phyloP scores from a whole-genome alignment of 1,139 yeast genomes.

The Blastobotrys illinoisensis region DNA sequence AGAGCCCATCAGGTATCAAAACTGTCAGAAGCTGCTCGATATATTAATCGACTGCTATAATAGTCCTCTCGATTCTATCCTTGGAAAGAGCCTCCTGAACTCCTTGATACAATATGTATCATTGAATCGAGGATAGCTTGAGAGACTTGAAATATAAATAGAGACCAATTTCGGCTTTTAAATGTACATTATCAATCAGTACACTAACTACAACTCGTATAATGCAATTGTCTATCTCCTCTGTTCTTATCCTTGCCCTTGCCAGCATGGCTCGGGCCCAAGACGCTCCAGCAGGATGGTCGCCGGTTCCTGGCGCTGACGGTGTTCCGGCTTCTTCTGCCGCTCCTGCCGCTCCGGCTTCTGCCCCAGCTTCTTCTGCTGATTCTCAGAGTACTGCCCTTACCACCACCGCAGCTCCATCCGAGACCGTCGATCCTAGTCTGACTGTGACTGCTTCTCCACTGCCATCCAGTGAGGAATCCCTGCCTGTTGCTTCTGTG shows the following conservation, averaged over 20 bases:
- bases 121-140: background rate
- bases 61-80: background rate
- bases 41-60: background rate
- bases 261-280: slow-evolving; percentile 4
- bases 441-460: background rate
- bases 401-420: background rate
- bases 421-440: background rate
- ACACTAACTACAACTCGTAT: background rate
- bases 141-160: background rate
- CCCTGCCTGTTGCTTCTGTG: no score
- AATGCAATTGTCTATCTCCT: background rate
- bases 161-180: background rate
- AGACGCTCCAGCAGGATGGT: background rate
- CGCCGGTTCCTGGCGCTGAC: slow-evolving; percentile 2
- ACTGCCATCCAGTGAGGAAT: background rate
- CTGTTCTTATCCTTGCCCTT: slow-evolving; percentile 7
- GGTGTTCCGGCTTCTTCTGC: slow-evolving; percentile 1
- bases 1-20: background rate
- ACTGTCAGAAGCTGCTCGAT: background rate
- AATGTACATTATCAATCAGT: background rate
- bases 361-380: slow-evolving; percentile 1
- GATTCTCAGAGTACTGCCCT: background rate
- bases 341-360: slow-evolving; percentile 3
- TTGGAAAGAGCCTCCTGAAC: background rate
- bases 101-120: background rate